These are phyloP conservation scores for Alternaria tenuissima DNA, from an alignment of 2,329 filamentous ascomycete species.

Conservation along the genomic window DNA sequence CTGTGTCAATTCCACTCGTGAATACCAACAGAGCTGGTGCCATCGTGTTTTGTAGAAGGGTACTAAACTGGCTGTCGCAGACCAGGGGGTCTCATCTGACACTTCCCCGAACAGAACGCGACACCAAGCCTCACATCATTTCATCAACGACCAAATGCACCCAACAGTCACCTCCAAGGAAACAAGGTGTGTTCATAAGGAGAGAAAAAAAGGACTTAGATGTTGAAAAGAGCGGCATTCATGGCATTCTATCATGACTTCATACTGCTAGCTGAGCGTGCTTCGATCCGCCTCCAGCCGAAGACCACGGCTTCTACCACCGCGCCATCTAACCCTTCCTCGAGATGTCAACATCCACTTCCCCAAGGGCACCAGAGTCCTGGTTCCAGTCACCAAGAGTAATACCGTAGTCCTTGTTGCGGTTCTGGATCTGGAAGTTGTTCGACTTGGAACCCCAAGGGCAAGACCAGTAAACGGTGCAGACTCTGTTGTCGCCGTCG, in stretches of 20 bases:
- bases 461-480: background rate
- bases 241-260: background rate
- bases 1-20: too few species aligned
- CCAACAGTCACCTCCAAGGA: too few species aligned
- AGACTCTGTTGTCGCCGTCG: background rate
- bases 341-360: background rate
- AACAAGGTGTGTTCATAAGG: too few species aligned
- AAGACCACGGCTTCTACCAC: accelerated
- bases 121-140: too few species aligned
- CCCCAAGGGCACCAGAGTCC: background rate
- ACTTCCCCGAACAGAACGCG: too few species aligned
- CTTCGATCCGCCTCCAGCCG: background rate
- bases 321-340: background rate
- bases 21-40: too few species aligned
- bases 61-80: too few species aligned
- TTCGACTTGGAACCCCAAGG: background rate
- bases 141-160: too few species aligned
- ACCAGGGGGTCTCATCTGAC: too few species aligned
- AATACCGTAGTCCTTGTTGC: background rate
- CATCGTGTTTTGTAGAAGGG: too few species aligned
- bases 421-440: background rate
- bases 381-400: background rate
- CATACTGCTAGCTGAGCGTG: background rate
- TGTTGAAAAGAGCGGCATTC: too few species aligned
- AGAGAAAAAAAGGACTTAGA: too few species aligned